Conservation (phyloP, 2,329 filamentous ascomycete species). For the Epichloe baconii region DNA sequence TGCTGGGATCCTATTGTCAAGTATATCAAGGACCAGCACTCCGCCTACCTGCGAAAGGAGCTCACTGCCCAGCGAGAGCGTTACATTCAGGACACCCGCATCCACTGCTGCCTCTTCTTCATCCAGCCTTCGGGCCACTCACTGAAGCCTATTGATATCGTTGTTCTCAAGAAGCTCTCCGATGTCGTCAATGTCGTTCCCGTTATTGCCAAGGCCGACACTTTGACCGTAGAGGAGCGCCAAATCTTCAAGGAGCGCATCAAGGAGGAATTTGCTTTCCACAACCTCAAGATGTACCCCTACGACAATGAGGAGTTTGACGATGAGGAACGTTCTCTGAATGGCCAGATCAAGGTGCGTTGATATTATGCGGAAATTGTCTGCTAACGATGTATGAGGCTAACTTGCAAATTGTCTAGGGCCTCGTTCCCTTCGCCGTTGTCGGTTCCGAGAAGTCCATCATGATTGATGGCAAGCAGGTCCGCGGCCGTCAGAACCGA, state of each 20-base stretch:
- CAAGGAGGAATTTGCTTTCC: constrained; percentile 99
- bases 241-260: constrained; percentile 96
- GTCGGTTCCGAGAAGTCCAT: constrained; percentile 98
- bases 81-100: constrained; percentile 97
- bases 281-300: constrained; percentile 99
- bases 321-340: constrained; percentile 86
- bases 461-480: constrained; percentile 93
- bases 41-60: constrained; percentile 96
- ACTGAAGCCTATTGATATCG: constrained; percentile 97
- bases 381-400: background rate
- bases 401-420: constrained; percentile 33
- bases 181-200: constrained; percentile 99
- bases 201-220: constrained; percentile 97
- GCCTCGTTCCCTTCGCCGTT: constrained; percentile 91
- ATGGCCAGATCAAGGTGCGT: constrained; percentile 88
- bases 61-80: constrained; percentile 97
- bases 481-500: constrained; percentile 94
- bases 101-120: constrained; percentile 99
- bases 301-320: constrained; percentile 99
- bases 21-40: constrained; percentile 99
- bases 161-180: constrained; percentile 97
- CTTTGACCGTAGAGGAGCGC: constrained; percentile 88
- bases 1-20: constrained; percentile 99
- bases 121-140: constrained; percentile 97
- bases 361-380: background rate